phyloP scores from a whole-genome alignment of 2,329 filamentous ascomycete species.

The Pyrenophora seminiperda region DNA sequence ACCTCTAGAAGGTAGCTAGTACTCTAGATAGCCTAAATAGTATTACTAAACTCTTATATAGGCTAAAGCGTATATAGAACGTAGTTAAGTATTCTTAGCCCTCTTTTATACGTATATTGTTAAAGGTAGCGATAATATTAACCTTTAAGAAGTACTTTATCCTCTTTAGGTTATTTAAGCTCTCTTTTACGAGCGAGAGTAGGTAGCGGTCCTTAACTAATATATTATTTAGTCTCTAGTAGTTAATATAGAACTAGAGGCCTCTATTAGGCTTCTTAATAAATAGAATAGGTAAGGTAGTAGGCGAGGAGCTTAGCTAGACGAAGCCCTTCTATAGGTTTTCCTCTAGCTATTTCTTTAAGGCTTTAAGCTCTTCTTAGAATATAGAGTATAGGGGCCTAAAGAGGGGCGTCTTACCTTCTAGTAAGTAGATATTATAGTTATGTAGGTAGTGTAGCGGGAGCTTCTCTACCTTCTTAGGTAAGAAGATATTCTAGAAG shows the following conservation, averaged over 20 bases:
- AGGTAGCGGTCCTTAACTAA: background rate
- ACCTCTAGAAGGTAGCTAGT: background rate
- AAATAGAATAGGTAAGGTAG: background rate
- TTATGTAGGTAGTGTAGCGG: too few species aligned
- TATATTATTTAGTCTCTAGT: background rate
- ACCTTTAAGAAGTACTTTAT: background rate
- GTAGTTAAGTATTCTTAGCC: background rate
- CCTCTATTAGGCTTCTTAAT: background rate
- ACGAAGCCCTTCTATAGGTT: background rate
- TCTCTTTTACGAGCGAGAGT: background rate
- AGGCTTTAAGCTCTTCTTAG: too few species aligned
- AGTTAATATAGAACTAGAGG: background rate
- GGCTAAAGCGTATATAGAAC: background rate
- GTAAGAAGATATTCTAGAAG: too few species aligned
- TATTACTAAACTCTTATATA: background rate
- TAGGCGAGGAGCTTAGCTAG: background rate
- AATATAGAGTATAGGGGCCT: too few species aligned
- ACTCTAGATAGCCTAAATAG: background rate
- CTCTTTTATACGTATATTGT: background rate
- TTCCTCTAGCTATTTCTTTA: background rate
- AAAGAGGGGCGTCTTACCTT: too few species aligned
- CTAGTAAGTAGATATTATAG: too few species aligned
- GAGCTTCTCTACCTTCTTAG: too few species aligned
- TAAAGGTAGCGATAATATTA: background rate
- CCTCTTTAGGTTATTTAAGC: background rate